Conservation (phyloP, 345 rosid species). For the Eucalyptus erythrocorys region DNA sequence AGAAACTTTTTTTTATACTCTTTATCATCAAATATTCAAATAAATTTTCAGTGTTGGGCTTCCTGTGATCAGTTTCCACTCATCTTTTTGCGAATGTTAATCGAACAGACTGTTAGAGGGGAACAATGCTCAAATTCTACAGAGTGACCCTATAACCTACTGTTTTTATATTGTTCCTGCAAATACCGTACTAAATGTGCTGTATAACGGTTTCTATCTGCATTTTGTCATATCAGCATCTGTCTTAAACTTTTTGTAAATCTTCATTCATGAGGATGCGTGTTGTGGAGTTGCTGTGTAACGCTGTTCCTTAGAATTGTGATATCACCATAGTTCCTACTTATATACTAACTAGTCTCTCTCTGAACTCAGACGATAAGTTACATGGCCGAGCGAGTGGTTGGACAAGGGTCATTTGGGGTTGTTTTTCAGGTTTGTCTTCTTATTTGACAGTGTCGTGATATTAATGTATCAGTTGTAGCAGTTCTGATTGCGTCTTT, state of each 20-base stretch:
- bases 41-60: not conserved
- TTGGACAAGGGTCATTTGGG: conserved; percentile 96
- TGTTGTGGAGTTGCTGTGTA: not conserved
- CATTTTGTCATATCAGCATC: not conserved
- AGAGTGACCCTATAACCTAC: not conserved
- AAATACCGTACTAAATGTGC: not conserved
- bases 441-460: not conserved
- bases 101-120: not conserved
- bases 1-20: not conserved
- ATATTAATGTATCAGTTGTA: not conserved
- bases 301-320: not conserved
- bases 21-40: not conserved
- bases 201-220: not conserved
- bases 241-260: not conserved
- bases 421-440: conserved; percentile 83
- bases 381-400: conserved; percentile 98
- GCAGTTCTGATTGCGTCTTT: not conserved
- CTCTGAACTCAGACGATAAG: conserved; percentile 57
- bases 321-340: not conserved
- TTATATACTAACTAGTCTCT: not conserved
- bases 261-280: not conserved
- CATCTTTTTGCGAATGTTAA: not conserved
- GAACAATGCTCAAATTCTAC: not conserved
- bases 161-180: not conserved
- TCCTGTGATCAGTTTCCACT: not conserved